Base-by-base conservation (phyloP, 2,329 filamentous ascomycete species). In the Colletotrichum liriopes region DNA sequence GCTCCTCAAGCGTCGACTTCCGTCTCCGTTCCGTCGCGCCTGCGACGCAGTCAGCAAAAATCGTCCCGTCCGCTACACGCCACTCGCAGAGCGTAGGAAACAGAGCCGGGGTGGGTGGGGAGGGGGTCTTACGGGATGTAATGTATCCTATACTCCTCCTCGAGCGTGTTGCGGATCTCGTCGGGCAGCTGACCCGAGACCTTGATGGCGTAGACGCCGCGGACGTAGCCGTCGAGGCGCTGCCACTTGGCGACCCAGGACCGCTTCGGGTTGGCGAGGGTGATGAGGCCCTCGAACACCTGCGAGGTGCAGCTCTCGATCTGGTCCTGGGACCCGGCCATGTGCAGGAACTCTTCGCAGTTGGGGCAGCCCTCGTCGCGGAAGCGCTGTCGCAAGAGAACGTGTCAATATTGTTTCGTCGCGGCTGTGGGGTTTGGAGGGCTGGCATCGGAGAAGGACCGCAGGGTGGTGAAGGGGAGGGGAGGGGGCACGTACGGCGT, bases 241-340 rank as follows among this genome's bases (percentile, higher is more conserved):
- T 98, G 95, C 93, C 95, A 98, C 80, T 94, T 94, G n/a, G 96
- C 95, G 60, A 98, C 94, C 96, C 96, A 99, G 78, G 94, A 97
- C 76, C 88, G 90, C 54, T 85, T 85, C n/a, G 95, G 95, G 80
- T 98, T 92, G 59, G 92, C 91, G 47, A 98, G 88, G 51, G 94
- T 91, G 81, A 98, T 94, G 75, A 98, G 85, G 59, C 96, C 96
- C 82, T 99, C 96, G 81, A 96, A 99, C 75, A 98, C 95, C 79
- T 96, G 94, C 18, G 94, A 98, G 26, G 96, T 99, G 89, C 95
- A 98, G 84, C 95, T 94, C 80, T 94, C 91, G 79, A 98, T 93
- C 74, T 92, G 89, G 73, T 99, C 96, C 77, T 89, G 86, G 75
- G 92, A 93, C 80, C 92, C 92, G 75, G 90, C 89, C 73, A 98